Base-by-base conservation (phyloP, 2,329 filamentous ascomycete genomes). In the Lizonia empirigonia region DNA sequence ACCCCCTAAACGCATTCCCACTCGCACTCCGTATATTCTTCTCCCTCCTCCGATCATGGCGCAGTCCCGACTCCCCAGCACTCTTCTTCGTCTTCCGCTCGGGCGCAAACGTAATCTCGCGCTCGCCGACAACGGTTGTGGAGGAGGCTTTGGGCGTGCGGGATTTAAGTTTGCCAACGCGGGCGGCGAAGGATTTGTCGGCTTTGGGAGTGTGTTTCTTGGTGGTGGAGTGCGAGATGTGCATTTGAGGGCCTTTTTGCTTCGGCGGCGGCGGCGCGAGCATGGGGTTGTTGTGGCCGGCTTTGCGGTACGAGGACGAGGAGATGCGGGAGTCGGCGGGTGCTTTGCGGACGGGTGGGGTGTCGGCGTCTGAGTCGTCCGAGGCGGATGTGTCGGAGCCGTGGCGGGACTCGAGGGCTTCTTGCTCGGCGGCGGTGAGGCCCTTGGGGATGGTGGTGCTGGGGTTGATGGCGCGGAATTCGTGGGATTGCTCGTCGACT, bases 401-500 rank as follows among this genome's bases (percentile, higher is more conserved):
- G 61, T 70, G 64, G 52, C 61, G 53, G 41, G 76, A 60, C 53
- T 78, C 78, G 33, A 84, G 65, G 8, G 77, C 80, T 65, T 87
- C 84, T 65, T 86, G 77, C 62, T 87, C 84, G 18, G 77, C 85
- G 4, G 83, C 84, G 0, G 74, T 82, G 66, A 86, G 78, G 16
- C 81, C 82, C 49, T 75, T 75, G 35, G 73, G 74, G 41, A 76
- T 71, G 65, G 78, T 83, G 7, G 90, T 94, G 73, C 90, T 96
- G 4, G 94, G 91, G 70, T 99, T 99, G 74, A 96, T 85, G 36
- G 87, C 82, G 52, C 86, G 84, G 79, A 96, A 99, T 72, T 97
- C 93, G 65, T 85, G 82, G 58, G 88, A 95, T 30, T 78, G 87
- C 76, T 99, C 94, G 72, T 99, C 93, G 52, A 99, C 89, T 64